A percentile compares a stretch with the other conserved stretches of the same genome.
These are phyloP conservation scores for Talaromyces sp. DNA, from an alignment of 2,329 filamentous ascomycete genomes.

Conservation along the genomic window DNA sequence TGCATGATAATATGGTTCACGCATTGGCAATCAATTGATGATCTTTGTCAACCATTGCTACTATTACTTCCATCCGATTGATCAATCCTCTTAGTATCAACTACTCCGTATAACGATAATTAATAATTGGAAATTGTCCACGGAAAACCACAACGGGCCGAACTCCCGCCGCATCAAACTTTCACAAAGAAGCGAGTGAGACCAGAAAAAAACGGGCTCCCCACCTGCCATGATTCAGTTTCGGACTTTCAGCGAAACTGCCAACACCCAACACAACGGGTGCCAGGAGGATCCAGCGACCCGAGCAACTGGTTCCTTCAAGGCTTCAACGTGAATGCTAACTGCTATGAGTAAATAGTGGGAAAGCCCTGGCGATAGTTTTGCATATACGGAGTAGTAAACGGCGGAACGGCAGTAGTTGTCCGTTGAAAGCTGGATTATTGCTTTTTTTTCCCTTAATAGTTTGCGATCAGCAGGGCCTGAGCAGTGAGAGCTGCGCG, in stretches of 20 bases:
- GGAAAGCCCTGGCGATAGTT: not conserved
- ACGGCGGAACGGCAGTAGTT: too few species aligned
- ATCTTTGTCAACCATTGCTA: too few species aligned
- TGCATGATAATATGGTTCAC: too few species aligned
- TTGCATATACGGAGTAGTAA: not conserved
- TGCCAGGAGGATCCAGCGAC: not conserved
- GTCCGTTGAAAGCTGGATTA: not conserved
- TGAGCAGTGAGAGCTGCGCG: not conserved
- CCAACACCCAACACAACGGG: not conserved
- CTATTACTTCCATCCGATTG: too few species aligned
- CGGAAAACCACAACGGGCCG: not conserved
- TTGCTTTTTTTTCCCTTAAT: not conserved
- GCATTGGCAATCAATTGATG: too few species aligned
- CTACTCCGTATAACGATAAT: too few species aligned
- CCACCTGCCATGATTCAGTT: not conserved
- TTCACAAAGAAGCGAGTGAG: not conserved
- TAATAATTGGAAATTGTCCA: not conserved
- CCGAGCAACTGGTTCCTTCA: not conserved
- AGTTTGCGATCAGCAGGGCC: not conserved
- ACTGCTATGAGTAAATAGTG: not conserved
- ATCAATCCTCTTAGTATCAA: not conserved
- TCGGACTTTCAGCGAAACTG: not conserved
- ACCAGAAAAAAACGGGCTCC: not conserved
- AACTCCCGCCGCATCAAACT: not conserved
- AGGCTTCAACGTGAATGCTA: not conserved